A percentile compares a stretch with the other conserved stretches of the same genome.
These are phyloP conservation scores for Penicillium canescens DNA, from an alignment of 495 filamentous ascomycete genomes.

Conservation along the genomic window DNA sequence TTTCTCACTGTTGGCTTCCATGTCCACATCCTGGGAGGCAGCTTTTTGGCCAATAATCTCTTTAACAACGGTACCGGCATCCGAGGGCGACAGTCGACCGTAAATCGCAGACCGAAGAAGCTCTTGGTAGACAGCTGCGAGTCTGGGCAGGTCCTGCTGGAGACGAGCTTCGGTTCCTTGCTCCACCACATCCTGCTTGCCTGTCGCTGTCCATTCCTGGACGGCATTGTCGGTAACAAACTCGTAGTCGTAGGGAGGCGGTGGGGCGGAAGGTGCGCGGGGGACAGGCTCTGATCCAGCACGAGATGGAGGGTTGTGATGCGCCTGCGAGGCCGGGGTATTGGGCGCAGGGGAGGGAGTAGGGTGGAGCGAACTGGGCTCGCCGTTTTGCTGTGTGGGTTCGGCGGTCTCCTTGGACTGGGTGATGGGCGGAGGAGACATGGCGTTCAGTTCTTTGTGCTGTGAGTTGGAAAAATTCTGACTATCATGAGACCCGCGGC, in stretches of 20 bases:
- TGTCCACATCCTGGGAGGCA: slow-evolving; percentile 39
- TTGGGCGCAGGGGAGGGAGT: slow-evolving; percentile 28
- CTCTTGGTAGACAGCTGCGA: slow-evolving; percentile 82
- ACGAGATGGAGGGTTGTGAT: slow-evolving; percentile 19
- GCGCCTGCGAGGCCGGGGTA: slow-evolving; percentile 25
- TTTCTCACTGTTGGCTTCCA: slow-evolving; percentile 30
- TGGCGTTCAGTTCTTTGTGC: slow-evolving; percentile 31
- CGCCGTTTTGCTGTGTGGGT: slow-evolving; percentile 25
- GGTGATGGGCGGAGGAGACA: slow-evolving; percentile 38
- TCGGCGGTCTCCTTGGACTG: slow-evolving; percentile 29
- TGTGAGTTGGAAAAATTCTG: slow-evolving; percentile 36
- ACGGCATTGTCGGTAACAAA: slow-evolving; percentile 52
- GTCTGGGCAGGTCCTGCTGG: slow-evolving; percentile 62
- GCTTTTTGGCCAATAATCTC: slow-evolving; percentile 66
- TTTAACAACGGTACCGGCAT: slow-evolving; percentile 71
- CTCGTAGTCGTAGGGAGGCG: slow-evolving; percentile 55
- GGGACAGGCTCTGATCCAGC: slow-evolving; percentile 16
- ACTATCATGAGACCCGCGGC: slow-evolving; percentile 30
- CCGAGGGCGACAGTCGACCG: slow-evolving; percentile 59
- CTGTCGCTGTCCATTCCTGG: slow-evolving; percentile 49
- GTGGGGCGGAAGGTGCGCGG: slow-evolving; percentile 21
- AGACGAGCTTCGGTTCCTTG: slow-evolving; percentile 53
- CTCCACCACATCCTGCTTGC: slow-evolving; percentile 47
- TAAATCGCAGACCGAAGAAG: slow-evolving; percentile 72
- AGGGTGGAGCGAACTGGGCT: slow-evolving; percentile 10